Base-by-base conservation (phyloP, 768 basidiomycete species). In the Glaciozyma antarctica region DNA sequence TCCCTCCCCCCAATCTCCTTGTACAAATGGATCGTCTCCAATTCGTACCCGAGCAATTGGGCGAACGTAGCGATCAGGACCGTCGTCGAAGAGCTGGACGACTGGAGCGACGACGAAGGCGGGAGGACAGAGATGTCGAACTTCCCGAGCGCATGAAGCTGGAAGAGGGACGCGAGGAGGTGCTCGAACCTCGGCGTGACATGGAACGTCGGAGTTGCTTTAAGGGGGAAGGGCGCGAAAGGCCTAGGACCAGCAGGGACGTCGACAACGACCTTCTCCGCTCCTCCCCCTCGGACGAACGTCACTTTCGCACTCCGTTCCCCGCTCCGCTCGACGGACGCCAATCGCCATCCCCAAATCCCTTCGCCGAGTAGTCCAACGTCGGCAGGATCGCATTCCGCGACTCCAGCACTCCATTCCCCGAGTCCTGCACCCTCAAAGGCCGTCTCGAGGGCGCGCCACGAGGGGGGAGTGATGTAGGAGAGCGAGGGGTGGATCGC, bases 1-100 rank as follows among this genome's bases (percentile, higher is more conserved):
- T 69, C 68, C 9, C 68, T 58, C 49, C 49, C 68, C 15, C 64
- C 56, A 5, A 69, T 28, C 41, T 69, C 68, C 24, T 69, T 69
- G 61, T 65, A 65, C 19, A 69, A 52, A 58, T 69, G 68, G 1
- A 63, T 10, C 19, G 65, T 24, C 19, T 62, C 58, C 34, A 69
- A 53, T 10, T 51, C 58, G 61, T 69, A 69, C 0, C 68, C 68
- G 26, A 69, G 51, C 2, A 63, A 44, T 0, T 58, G 5, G 22
- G 64, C 58, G 56, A 69, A 69, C 4, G 64, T 63, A 1, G 48
- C 19, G 43, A 69, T 56, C 5, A 66, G 13, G 30, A 65, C 48
- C 2, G 64, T 65, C 2, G 68, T 69, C 32, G 68, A 69, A 0
- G 58, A 51, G 5, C 64, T 65, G 13, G 68, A 62, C 10, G 54